A percentile compares a stretch with the other conserved stretches of the same genome.
phyloP scores from a whole-genome alignment of 768 basidiomycete species.

The Stropharia rugosoannulata region DNA sequence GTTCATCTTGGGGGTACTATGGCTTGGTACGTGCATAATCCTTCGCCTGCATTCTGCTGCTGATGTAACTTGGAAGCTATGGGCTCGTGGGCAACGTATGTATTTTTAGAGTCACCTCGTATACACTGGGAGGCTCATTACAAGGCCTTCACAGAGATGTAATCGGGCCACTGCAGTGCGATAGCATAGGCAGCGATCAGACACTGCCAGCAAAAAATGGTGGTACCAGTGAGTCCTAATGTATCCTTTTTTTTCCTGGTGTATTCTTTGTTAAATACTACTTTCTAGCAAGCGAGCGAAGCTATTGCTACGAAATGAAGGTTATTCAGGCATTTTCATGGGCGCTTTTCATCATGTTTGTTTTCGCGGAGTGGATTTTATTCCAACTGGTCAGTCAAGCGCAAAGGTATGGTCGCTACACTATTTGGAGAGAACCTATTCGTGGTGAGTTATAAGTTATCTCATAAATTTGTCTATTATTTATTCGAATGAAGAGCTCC shows the following conservation, averaged over 20 bases:
- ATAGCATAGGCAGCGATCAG: constrained; percentile 37
- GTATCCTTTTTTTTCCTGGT: not conserved
- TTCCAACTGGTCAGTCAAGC: constrained; percentile 55
- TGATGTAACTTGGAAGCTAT: constrained; percentile 44
- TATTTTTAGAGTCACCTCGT: not conserved
- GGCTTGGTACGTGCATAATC: constrained; percentile 56
- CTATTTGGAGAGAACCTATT: constrained; percentile 62
- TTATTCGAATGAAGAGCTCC: constrained; percentile 46
- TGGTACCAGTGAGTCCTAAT: constrained; percentile 47
- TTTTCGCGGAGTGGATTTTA: constrained; percentile 53
- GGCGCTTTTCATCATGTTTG: constrained; percentile 55
- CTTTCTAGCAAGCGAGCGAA: constrained; percentile 47
- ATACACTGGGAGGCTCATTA: not conserved
- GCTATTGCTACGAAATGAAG: constrained; percentile 80
- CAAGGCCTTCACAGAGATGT: constrained; percentile 51
- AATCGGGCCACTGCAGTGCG: constrained; percentile 65
- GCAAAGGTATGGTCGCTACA: constrained; percentile 48
- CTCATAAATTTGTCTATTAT: not conserved
- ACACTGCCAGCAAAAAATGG: constrained; percentile 48
- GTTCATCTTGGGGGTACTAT: constrained; percentile 58
- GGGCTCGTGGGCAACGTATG: constrained; percentile 72
- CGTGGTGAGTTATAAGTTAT: constrained; percentile 31
- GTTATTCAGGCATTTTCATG: constrained; percentile 78
- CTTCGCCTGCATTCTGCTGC: constrained; percentile 6
- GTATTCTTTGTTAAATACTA: constrained; percentile 5